These are phyloP conservation scores for Grammothele lineata DNA, from an alignment of 768 basidiomycete genomes.

Conservation along the genomic window DNA sequence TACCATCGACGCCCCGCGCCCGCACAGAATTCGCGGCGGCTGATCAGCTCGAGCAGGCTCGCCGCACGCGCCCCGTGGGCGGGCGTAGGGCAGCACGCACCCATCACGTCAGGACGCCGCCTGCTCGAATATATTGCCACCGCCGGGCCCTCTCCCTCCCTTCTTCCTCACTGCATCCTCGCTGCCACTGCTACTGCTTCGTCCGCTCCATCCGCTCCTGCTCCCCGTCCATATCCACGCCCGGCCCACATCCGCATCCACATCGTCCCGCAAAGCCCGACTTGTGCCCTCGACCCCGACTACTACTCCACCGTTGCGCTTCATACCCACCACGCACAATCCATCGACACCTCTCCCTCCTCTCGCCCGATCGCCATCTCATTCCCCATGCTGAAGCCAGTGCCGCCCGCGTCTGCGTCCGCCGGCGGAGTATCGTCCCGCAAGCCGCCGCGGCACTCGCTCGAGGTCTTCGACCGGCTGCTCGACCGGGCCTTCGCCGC, in stretches of 20 bases:
- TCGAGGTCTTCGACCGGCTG: slow-evolving; percentile 18
- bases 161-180: neutral
- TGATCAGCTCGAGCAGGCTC: slow-evolving; percentile 6
- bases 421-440: no score
- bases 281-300: no score
- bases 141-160: neutral
- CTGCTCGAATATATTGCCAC: slow-evolving; percentile 4
- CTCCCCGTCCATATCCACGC: neutral
- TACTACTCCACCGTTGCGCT: no score
- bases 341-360: no score
- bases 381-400: no score
- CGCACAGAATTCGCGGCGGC: slow-evolving; percentile 2
- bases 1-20: neutral
- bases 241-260: neutral
- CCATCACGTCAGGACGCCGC: slow-evolving; percentile 3
- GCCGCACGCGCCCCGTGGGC: slow-evolving; percentile 2
- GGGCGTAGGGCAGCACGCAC: no score
- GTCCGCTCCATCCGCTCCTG: neutral
- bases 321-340: no score
- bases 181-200: neutral
- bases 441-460: slow-evolving; percentile 12
- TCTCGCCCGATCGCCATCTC: no score
- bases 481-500: slow-evolving; percentile 21
- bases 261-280: neutral
- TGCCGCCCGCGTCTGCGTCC: no score